These are phyloP conservation scores for Globisporangium splendens DNA, from an alignment of 352 stramenopile genomes.

Conservation along the genomic window DNA sequence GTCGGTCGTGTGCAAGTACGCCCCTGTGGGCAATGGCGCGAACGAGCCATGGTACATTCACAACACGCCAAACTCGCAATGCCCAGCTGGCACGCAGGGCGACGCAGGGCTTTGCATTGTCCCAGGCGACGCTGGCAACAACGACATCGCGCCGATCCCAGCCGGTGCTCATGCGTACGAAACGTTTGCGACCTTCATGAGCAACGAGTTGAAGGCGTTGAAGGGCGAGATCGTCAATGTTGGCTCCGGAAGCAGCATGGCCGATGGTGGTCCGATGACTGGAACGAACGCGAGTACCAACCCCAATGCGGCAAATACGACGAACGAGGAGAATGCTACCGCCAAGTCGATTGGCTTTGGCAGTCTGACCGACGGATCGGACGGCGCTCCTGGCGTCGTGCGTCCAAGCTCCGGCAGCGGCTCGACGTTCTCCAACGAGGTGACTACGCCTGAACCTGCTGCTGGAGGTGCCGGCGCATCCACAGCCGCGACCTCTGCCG, in stretches of 20 bases:
- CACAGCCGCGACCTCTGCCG: conserved; percentile 2
- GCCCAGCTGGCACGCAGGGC: conserved; percentile 42
- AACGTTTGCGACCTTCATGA: conserved; percentile 51
- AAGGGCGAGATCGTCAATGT: conserved; percentile 20
- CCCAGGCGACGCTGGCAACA: conserved; percentile 40
- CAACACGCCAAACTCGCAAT: conserved; percentile 37
- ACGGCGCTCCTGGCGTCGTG: conserved; percentile 9
- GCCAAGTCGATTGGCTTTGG: conserved; percentile 15
- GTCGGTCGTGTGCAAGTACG: conserved; percentile 64
- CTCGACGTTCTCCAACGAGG: conserved; percentile 18
- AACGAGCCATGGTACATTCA: conserved; percentile 60
- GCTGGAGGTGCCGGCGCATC: neutral
- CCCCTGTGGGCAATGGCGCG: conserved; percentile 45
- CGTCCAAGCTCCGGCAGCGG: conserved; percentile 10
- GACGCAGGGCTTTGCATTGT: conserved; percentile 47
- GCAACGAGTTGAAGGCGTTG: conserved; percentile 47
- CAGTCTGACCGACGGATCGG: conserved; percentile 6
- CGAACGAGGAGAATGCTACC: neutral
- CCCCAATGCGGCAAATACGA: conserved; percentile 1
- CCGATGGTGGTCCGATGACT: conserved; percentile 16
- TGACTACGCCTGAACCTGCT: neutral
- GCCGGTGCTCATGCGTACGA: conserved; percentile 54
- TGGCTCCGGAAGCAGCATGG: too few relatives aligned
- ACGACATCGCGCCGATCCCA: conserved; percentile 50
- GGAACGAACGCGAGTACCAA: conserved; percentile 12